Evolutionary conservation across 805 yeast species (phyloP).

Genomic region (Vanderwaltozyma tropicalis): DNA sequence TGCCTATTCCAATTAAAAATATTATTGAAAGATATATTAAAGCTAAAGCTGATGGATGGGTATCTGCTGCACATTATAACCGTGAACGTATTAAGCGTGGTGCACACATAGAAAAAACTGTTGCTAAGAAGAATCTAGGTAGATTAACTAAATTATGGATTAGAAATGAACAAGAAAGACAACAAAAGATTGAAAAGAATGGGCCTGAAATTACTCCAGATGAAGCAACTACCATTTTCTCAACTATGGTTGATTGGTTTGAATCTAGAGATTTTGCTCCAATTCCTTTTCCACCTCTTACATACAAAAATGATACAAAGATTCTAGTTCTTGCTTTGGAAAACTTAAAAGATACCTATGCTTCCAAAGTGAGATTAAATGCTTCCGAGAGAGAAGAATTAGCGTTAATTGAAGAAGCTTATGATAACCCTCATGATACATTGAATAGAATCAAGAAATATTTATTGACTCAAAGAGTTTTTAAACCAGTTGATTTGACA

Average conservation of each 20-base stretch:
- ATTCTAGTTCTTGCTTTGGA: slow-evolving; percentile 82
- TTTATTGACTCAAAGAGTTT: slow-evolving; percentile 77
- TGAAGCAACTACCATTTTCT: slow-evolving; percentile 80
- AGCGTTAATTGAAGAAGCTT: slow-evolving; percentile 89
- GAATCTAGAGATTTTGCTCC: slow-evolving; percentile 76
- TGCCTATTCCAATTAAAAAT: slow-evolving; percentile 81
- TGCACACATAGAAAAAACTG: slow-evolving; percentile 89
- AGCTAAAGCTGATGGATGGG: slow-evolving; percentile 96
- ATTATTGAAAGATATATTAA: slow-evolving; percentile 83
- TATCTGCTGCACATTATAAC: slow-evolving; percentile 83
- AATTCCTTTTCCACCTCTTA: slow-evolving; percentile 86
- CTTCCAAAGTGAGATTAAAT: slow-evolving; percentile 65
- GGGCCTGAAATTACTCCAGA: slow-evolving; percentile 83
- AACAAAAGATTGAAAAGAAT: slow-evolving; percentile 61
- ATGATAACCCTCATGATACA: slow-evolving; percentile 93
- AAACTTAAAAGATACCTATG: slow-evolving; percentile 69
- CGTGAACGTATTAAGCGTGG: slow-evolving; percentile 83
- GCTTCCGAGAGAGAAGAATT: slow-evolving; percentile 86
- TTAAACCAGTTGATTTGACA: slow-evolving; percentile 77
- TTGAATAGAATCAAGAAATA: slow-evolving; percentile 74
- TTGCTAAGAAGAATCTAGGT: slow-evolving; percentile 87
- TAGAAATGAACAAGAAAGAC: slow-evolving; percentile 84
- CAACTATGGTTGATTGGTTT: slow-evolving; percentile 85
- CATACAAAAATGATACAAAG: slow-evolving; percentile 89
- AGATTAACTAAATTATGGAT: slow-evolving; percentile 87